Evolutionary conservation across 345 rosid species (phyloP).

Genomic region (Salix purpurea): DNA sequence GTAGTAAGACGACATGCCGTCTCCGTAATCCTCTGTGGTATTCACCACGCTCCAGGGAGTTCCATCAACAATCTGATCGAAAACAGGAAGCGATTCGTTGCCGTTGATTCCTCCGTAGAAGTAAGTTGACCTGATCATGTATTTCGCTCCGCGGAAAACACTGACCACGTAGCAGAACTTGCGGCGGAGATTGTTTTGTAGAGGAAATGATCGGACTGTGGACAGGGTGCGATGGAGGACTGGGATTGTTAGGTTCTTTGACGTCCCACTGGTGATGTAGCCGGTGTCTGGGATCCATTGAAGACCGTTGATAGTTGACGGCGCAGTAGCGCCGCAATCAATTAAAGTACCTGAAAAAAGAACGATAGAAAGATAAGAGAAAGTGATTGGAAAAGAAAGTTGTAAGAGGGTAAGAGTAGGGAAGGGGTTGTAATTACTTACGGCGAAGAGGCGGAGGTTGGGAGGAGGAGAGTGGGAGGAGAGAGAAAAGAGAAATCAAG

Average conservation of each 20-base stretch:
- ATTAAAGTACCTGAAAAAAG: conserved; percentile 44
- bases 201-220: conserved; percentile 84
- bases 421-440: neutral
- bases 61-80: conserved; percentile 91
- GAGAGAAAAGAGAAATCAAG: conserved; percentile 24
- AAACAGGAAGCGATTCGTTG: conserved; percentile 56
- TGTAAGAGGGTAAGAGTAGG: neutral
- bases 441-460: conserved; percentile 39
- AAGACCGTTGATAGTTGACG: conserved; percentile 39
- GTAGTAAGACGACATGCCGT: conserved; percentile 53
- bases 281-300: conserved; percentile 57
- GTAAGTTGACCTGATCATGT: conserved; percentile 68
- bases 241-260: conserved; percentile 36
- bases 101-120: conserved; percentile 84
- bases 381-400: neutral
- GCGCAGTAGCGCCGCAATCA: conserved; percentile 59
- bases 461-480: conserved; percentile 38
- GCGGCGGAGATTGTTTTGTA: conserved; percentile 25
- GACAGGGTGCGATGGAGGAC: conserved; percentile 34
- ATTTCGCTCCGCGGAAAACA: conserved; percentile 53
- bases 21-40: conserved; percentile 60
- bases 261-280: conserved; percentile 43
- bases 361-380: neutral
- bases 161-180: conserved; percentile 65
- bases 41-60: conserved; percentile 71